Conservation (phyloP, 2,329 filamentous ascomycete species). For the Peltaster fructicola region DNA sequence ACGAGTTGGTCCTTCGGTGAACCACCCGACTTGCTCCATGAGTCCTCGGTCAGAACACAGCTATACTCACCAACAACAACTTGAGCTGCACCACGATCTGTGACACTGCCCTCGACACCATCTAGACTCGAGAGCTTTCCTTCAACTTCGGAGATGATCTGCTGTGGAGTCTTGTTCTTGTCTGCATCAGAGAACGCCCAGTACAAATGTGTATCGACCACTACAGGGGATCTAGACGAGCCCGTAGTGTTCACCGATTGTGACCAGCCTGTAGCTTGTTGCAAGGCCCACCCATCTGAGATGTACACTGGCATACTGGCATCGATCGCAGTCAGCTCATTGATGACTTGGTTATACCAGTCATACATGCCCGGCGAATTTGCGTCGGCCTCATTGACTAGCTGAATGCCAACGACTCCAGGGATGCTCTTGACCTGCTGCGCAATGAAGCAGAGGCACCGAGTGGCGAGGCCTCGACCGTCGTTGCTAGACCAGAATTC, state of each 20-base stretch:
- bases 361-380: slow-evolving; percentile 34
- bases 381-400: slow-evolving; percentile 39
- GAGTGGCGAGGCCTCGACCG: slow-evolving; percentile 29
- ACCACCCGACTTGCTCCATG: slow-evolving; percentile 24
- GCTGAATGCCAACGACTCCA: slow-evolving; percentile 37
- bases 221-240: slow-evolving; percentile 24
- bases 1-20: slow-evolving; percentile 23
- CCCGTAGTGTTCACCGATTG: slow-evolving; percentile 23
- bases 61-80: slow-evolving; percentile 41
- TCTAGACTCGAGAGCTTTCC: slow-evolving; percentile 29
- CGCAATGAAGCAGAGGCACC: slow-evolving; percentile 33
- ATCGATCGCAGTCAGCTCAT: slow-evolving; percentile 31
- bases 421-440: slow-evolving; percentile 26
- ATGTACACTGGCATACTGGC: slow-evolving; percentile 36
- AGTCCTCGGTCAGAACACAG: slow-evolving; percentile 35
- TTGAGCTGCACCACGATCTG: slow-evolving; percentile 33
- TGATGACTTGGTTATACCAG: slow-evolving; percentile 37
- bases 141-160: slow-evolving; percentile 31
- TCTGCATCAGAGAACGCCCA: slow-evolving; percentile 39
- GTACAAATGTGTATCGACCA: slow-evolving; percentile 43
- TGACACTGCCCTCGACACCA: slow-evolving; percentile 29
- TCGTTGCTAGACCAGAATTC: slow-evolving; percentile 31
- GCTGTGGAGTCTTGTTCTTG: slow-evolving; percentile 31
- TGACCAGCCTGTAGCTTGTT: slow-evolving; percentile 27
- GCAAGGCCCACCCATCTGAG: slow-evolving; percentile 40